Base-by-base conservation (phyloP, 1,284 basidiomycete species). In the Agaricales sp. region DNA sequence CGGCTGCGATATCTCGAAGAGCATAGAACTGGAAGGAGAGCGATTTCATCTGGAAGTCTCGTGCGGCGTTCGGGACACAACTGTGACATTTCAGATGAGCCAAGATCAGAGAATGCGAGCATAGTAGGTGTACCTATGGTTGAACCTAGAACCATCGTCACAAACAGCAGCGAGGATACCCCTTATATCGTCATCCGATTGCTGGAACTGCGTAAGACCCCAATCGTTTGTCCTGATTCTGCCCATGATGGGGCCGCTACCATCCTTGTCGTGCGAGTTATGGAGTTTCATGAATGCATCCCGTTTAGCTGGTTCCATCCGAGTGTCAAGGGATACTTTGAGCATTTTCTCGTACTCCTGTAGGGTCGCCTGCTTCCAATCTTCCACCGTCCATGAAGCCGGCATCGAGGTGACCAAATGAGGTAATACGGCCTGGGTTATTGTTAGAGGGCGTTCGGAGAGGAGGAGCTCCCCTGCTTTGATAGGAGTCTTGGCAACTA, bases 391-490 rank as follows among this genome's bases (percentile, higher is more conserved):
- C 18, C n/a, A 43, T 4, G 24, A 18, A 4, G 20, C 43, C 45
- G 49, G 37, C 23, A 49, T n/a, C 21, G 13, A 18, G 2, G 47
- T 50, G 12, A 51, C n/a, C n/a, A 11, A 35, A 8, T 35, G 11
- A n/a, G 22, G 2, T 21, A 19, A 14, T 4, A 13, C 18, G 14
- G 18, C n/a, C 23, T 39, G 43, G 18, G 12, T 39, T 13, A 51
- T 22, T 2, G 52, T 30, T 46, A 53, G 30, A 3, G 55, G 54
- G 18, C 54, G 54, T 47, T 57, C 56, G 39, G 47, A 46, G 11
- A 54, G 18, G 23, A 57, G 49, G 2, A 57, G 46, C 3, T 54
- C 51, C 43, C 52, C 51, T 12, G 24, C 21, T 6, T 12, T 11
- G 25, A 56, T 39, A 21, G 22, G 16, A 13, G 45, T 30, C 1